Conservation (phyloP, 2,329 filamentous ascomycete species). For the Colletotrichum tamarilloi region DNA sequence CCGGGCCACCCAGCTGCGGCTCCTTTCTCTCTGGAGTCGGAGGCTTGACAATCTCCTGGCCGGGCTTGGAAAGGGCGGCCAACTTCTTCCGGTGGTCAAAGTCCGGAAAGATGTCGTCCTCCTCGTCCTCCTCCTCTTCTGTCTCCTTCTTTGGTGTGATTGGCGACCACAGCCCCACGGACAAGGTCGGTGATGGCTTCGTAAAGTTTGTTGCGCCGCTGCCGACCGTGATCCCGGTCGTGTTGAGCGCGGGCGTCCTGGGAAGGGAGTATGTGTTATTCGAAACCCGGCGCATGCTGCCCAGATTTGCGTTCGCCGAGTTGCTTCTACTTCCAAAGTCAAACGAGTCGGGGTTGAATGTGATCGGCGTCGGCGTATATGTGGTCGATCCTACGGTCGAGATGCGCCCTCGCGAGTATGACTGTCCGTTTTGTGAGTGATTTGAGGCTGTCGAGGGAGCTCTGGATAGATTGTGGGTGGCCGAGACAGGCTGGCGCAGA, state of each 20-base stretch:
- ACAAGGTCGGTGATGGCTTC: slow-evolving; percentile 50
- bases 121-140: slow-evolving; percentile 62
- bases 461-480: slow-evolving; percentile 44
- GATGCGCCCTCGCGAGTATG: slow-evolving; percentile 50
- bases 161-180: slow-evolving; percentile 61
- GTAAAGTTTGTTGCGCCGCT: slow-evolving; percentile 50
- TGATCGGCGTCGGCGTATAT: slow-evolving; percentile 39
- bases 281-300: slow-evolving; percentile 47
- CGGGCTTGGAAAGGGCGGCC: slow-evolving; percentile 27
- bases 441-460: slow-evolving; percentile 48
- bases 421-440: slow-evolving; percentile 43
- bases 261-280: slow-evolving; percentile 35
- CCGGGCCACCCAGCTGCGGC: slow-evolving; percentile 26
- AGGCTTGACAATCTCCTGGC: slow-evolving; percentile 24
- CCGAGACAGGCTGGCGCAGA: slow-evolving; percentile 60
- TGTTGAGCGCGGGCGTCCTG: slow-evolving; percentile 44
- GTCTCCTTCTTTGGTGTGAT: slow-evolving; percentile 44
- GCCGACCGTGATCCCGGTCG: slow-evolving; percentile 52
- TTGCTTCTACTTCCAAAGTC: slow-evolving; percentile 56
- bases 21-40: slow-evolving; percentile 38
- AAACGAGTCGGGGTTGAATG: slow-evolving; percentile 50
- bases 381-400: slow-evolving; percentile 36
- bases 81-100: slow-evolving; percentile 56
- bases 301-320: slow-evolving; percentile 55
- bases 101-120: slow-evolving; percentile 62